A percentile compares a stretch with the other conserved stretches of the same genome.
These are phyloP conservation scores for Atkinsonella texensis DNA, from an alignment of 2,329 filamentous ascomycete genomes.

Conservation along the genomic window DNA sequence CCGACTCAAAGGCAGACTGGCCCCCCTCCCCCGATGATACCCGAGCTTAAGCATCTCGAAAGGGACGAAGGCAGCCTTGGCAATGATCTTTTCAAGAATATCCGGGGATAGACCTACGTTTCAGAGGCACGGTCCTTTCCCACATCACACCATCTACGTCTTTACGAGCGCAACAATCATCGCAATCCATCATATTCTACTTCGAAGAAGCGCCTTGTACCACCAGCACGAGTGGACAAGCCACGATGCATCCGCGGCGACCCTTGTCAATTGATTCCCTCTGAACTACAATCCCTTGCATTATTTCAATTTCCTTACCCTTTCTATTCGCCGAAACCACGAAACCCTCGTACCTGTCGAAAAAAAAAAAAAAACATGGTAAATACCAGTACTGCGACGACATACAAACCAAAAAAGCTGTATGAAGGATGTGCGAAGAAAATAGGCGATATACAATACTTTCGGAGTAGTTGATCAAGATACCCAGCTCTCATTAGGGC, in stretches of 20 bases:
- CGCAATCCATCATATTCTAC: not conserved
- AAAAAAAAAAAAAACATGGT: not conserved
- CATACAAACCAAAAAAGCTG: constrained; percentile 1
- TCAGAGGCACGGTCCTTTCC: not conserved
- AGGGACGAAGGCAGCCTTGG: constrained; percentile 36
- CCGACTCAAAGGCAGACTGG: constrained; percentile 25
- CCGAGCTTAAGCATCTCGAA: constrained; percentile 41
- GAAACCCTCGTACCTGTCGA: not conserved
- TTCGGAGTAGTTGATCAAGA: constrained; percentile 22
- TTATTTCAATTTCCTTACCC: not conserved
- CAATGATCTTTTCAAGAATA: constrained; percentile 45
- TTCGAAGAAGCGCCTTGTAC: not conserved
- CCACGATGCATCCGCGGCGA: constrained; percentile 14
- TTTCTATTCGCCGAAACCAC: not conserved
- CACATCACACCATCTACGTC: not conserved
- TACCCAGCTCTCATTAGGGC: constrained; percentile 27
- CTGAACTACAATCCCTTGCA: constrained; percentile 9
- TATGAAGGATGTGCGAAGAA: not conserved
- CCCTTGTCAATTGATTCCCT: constrained; percentile 1
- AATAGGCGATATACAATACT: constrained; percentile 10
- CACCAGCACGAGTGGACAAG: constrained; percentile 14
- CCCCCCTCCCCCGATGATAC: constrained; percentile 49
- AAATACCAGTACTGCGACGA: constrained; percentile 2
- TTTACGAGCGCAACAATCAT: not conserved
- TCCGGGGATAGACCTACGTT: constrained; percentile 31